Percentiles rank a stretch among this genome's conserved stretches.
phyloP scores from a whole-genome alignment of 169 alveolate species.

The Eimeria zaria region DNA sequence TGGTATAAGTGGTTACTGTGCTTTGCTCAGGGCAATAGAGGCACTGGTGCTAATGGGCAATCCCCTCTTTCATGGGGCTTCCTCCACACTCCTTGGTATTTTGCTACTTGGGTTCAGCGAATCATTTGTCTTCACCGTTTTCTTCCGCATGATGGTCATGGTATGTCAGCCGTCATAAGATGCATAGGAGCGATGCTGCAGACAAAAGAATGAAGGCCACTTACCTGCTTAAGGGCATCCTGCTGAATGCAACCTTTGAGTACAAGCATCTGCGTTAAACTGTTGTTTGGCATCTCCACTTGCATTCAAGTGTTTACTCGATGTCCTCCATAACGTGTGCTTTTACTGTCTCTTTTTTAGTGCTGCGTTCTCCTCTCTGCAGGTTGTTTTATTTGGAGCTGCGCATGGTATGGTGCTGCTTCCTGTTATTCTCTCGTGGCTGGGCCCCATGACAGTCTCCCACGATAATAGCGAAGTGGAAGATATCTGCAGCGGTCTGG shows the following conservation, averaged over 20 bases:
- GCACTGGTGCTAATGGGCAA: constrained; percentile 90
- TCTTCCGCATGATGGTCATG: constrained; percentile 91
- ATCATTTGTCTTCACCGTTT: constrained; percentile 89
- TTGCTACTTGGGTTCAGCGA: constrained; percentile 88
- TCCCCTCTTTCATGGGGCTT: constrained; percentile 91
- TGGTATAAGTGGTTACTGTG: not conserved
- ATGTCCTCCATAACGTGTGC: not conserved
- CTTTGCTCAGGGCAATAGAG: constrained; percentile 86
- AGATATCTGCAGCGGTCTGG: constrained; percentile 23
- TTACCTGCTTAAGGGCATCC: not conserved
- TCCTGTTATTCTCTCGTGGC: constrained; percentile 83
- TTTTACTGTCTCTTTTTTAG: not conserved
- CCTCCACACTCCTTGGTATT: constrained; percentile 89
- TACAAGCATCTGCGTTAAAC: not conserved
- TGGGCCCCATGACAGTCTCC: constrained; percentile 78
- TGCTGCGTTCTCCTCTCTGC: not conserved
- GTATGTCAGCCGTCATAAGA: constrained; percentile 42
- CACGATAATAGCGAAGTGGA: not conserved
- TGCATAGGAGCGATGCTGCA: not conserved
- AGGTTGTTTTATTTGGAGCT: constrained; percentile 83
- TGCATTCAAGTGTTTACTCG: not conserved
- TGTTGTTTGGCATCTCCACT: not conserved
- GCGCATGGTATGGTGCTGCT: constrained; percentile 84
- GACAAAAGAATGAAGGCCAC: too few relatives aligned
- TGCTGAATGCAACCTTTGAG: not conserved